Evolutionary conservation across 169 alveolate species (phyloP), one percentile per base, ranked within the genome.

Genomic region (Ichthyophthirius multifiliis): DNA sequence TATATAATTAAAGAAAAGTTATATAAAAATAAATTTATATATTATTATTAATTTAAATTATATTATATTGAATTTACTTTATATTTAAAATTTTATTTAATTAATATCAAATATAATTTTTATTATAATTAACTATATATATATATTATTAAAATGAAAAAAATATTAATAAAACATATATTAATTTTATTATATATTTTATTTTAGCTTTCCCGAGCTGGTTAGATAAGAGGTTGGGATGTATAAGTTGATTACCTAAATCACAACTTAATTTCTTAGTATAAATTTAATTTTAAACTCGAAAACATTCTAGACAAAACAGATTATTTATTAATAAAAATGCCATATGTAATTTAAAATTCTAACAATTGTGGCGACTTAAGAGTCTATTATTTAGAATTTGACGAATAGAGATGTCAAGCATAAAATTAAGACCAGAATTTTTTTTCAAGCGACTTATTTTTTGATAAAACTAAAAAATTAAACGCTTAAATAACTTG

Each of bases 221-320:
- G 71, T 15, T 27, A 55, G 39, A 55, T 55, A 13, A 55, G 31
- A 27, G 71, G 71, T 27, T 55, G 71, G 71, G 71, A 55, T 55
- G 31, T 55, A 7, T 27, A 27, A 16, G 71, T 55, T 23, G 71
- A 55, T 27, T 55, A 55, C 31, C 13, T 39, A 18, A 55, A 55
- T 55, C 23, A 39, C 23, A 27, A 55, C 15, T 55, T 55, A 23
- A 55, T 55, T 20, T 55, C 71, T 55, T 20, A 55, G 39, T 55
- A 55, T 23, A 55, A 13, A 1, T 27, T 55, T 1, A 39, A 27
- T 6, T 55, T 55, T 27, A 55, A 34, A 2, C 4, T 55, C 9
- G 15, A 55, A 23, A 55, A 34, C 31, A 34, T 39, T 2, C 31
- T 55, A 27, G 71, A 55, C 16, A 15, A n/a, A 27, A 15, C 71